Conservation (phyloP, 2,329 filamentous ascomycete species). For the Sporothrix dimorphospora region DNA sequence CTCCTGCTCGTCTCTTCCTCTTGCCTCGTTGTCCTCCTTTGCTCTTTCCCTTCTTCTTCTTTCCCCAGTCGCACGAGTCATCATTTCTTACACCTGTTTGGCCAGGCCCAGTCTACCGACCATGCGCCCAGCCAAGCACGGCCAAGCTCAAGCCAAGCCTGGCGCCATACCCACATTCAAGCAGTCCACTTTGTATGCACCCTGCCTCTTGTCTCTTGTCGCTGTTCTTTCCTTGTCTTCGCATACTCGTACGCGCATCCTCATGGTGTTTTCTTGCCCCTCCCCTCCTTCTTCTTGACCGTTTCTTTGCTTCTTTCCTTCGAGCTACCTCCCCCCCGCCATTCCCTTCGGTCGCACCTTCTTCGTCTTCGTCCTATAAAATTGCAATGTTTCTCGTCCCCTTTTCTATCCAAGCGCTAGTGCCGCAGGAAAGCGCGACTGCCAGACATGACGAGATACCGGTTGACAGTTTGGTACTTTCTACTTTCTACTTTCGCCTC, state of each 20-base stretch:
- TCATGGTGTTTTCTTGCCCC: not conserved
- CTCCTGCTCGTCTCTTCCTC: not conserved
- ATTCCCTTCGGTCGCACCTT: not conserved
- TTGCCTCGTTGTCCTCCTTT: not conserved
- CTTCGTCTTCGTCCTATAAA: not conserved
- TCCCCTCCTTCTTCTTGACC: not conserved
- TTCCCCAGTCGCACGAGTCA: too few relatives aligned
- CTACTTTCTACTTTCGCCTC: not conserved
- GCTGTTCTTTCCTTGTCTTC: not conserved
- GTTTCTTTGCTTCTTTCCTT: not conserved
- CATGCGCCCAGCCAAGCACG: not conserved
- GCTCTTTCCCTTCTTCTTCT: not conserved
- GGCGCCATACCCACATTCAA: not conserved
- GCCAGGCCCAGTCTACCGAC: not conserved
- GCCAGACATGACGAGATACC: too few relatives aligned
- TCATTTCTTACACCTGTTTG: not conserved
- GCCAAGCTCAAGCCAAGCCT: slow-evolving; percentile 9
- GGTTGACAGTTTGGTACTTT: not conserved
- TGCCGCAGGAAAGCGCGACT: not conserved
- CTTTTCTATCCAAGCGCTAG: not conserved
- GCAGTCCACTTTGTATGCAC: not conserved
- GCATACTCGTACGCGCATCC: not conserved
- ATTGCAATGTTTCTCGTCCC: not conserved
- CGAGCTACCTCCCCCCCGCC: not conserved
- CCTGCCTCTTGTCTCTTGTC: not conserved